A percentile compares a stretch with the other conserved stretches of the same genome.
These are phyloP conservation scores for Isabelozyma pseudorhagii DNA, from an alignment of 805 yeast genomes.

Conservation along the genomic window DNA sequence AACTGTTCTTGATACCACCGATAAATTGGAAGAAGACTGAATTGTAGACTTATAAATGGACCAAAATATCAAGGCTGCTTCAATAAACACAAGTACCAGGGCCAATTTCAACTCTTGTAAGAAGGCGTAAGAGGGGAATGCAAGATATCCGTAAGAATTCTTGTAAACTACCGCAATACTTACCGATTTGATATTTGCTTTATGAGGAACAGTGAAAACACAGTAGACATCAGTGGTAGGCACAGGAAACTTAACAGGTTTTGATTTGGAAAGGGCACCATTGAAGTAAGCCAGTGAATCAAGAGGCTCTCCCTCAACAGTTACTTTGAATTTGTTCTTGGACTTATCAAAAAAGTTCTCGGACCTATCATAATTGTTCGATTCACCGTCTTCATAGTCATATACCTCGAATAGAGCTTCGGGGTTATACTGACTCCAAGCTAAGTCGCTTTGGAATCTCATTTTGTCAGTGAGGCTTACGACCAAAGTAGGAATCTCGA, in stretches of 20 bases:
- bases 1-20: background rate
- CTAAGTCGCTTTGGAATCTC: too few species aligned
- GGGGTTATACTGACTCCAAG: too few species aligned
- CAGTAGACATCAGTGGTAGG: background rate
- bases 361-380: too few species aligned
- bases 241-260: background rate
- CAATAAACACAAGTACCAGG: slow-evolving; percentile 8
- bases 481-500: background rate
- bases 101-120: slow-evolving; percentile 13
- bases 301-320: background rate
- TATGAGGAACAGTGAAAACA: background rate
- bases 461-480: too few species aligned
- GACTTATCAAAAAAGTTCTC: too few species aligned
- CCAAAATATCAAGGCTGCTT: background rate
- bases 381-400: too few species aligned
- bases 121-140: slow-evolving; percentile 10
- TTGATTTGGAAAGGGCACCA: background rate
- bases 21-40: too few species aligned
- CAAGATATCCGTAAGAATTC: slow-evolving; percentile 23
- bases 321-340: background rate
- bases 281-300: background rate
- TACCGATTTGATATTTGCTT: background rate
- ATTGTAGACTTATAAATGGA: background rate
- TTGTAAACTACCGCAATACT: slow-evolving; percentile 8
- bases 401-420: too few species aligned